A percentile compares a stretch with the other conserved stretches of the same genome.
Conservation (phyloP, 2,329 filamentous ascomycete species). For the Mollisia scopiformis region DNA sequence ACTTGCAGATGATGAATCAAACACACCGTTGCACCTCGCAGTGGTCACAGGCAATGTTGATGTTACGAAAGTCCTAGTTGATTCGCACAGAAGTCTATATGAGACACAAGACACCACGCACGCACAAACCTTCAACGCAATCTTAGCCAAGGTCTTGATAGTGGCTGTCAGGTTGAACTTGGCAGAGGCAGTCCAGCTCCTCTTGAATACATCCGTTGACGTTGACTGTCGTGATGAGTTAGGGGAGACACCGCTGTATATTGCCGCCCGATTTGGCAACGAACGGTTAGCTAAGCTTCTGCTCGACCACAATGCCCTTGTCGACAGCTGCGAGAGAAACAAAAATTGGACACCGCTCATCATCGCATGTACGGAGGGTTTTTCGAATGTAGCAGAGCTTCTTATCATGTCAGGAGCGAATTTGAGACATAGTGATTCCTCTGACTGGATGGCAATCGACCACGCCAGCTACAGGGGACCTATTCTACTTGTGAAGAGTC, state of each 20-base stretch:
- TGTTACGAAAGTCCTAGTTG: constrained; percentile 2
- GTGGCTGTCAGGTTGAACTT: constrained; percentile 7
- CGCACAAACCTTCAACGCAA: neutral
- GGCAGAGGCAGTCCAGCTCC: constrained; percentile 2
- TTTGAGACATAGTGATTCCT: neutral
- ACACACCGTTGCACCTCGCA: constrained; percentile 5
- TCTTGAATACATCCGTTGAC: neutral
- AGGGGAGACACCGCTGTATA: constrained; percentile 15
- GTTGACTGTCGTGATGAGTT: neutral
- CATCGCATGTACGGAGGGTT: constrained; percentile 7
- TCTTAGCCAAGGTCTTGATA: neutral
- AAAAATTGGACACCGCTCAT: constrained; percentile 13
- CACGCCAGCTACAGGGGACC: constrained; percentile 8
- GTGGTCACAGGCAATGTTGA: neutral
- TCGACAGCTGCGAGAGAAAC: constrained; percentile 1
- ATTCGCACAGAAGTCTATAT: neutral
- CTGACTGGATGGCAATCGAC: constrained; percentile 11
- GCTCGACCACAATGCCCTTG: neutral
- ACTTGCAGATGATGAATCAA: neutral
- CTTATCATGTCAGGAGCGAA: constrained; percentile 4
- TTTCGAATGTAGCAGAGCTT: neutral
- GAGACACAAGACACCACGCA: neutral
- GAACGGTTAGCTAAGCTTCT: constrained; percentile 2
- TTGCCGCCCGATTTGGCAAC: constrained; percentile 11
- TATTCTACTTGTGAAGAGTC: no score